Evolutionary conservation across 1,284 basidiomycete species (phyloP), one percentile per base, ranked within the genome.

Genomic region (Tilletia horrida): DNA sequence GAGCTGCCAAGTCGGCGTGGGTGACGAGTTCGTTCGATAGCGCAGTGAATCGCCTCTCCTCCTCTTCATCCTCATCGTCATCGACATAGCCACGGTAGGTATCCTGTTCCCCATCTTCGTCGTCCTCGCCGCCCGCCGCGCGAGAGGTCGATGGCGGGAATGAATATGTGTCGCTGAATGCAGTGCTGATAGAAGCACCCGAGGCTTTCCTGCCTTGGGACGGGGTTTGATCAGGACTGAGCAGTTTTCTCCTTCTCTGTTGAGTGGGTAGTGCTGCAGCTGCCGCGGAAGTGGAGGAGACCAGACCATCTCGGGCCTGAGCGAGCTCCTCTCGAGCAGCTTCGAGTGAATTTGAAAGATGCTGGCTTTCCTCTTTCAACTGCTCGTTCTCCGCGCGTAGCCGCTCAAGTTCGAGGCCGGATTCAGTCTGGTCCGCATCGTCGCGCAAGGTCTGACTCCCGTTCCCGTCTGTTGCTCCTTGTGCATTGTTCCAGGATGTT

Each of bases 291-390:
- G n/a, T n/a, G n/a, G 35, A 40, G 11, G 35, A 40, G 4, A 40
- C 35, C 4, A 40, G 4, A 40, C 11, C 35, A 11, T 40, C 35
- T 4, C 35, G 35, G 6, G 35, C 35, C 0, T 66, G 45, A 8
- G 71, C 71, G 18, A 76, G 57, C 68, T 78, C 76, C 57, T 78
- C 76, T 55, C 74, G 75, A 62, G 68, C 67, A n/a, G 69, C 69
- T 31, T 78, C 71, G 47, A 79, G 71, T 13, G 75, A 65, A 18
- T 29, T 63, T 27, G 64, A 67, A 13, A 75, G 70, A 50, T 78
- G 67, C 14, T 65, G 62, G 11, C 73, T 70, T 57, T 76, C 73
- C 40, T 25, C 62, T 13, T 69, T 67, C 8, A 79, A 55, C 1
- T 68, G 63, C 59, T 75, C 75, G 35, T 76, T 79, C 52, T 78